These are phyloP conservation scores for Ceratocystis cacaofunesta DNA, from an alignment of 2,329 filamentous ascomycete species.

Conservation along the genomic window DNA sequence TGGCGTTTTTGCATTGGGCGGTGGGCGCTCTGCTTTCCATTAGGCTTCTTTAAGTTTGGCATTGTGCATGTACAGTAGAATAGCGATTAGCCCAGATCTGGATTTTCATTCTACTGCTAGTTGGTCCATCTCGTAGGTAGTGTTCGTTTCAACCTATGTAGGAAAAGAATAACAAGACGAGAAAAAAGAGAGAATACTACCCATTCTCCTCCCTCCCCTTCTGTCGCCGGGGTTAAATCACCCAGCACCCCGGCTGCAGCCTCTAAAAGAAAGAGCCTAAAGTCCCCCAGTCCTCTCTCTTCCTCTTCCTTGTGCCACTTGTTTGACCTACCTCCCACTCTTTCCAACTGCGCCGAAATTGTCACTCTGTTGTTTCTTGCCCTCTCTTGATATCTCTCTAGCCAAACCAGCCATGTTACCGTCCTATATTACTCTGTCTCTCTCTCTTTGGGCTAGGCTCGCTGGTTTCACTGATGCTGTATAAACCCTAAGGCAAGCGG, in stretches of 20 bases:
- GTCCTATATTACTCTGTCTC: not conserved
- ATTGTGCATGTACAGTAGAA: too few species aligned
- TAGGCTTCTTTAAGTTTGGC: too few species aligned
- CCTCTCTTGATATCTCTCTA: too few species aligned
- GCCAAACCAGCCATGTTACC: too few species aligned
- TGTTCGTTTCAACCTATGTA: not conserved
- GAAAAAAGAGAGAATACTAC: not conserved
- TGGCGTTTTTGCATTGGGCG: not conserved
- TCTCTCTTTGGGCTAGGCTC: not conserved
- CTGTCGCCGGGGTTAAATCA: not conserved
- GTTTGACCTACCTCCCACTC: too few species aligned
- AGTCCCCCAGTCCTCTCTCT: not conserved
- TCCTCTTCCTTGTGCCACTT: not conserved
- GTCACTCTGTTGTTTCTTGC: too few species aligned
- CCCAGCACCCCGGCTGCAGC: not conserved
- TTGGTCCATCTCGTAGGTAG: not conserved
- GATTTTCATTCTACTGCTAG: too few species aligned
- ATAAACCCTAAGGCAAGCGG: not conserved
- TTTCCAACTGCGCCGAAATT: too few species aligned
- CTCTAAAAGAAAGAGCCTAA: not conserved
- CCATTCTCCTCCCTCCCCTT: not conserved
- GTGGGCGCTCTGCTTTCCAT: too few species aligned
- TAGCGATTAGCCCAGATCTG: too few species aligned
- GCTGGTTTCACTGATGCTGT: not conserved
- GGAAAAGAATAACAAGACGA: not conserved